Conservation (phyloP, 202 grass and related monocot genomes). For the Elaeis oleifera region DNA sequence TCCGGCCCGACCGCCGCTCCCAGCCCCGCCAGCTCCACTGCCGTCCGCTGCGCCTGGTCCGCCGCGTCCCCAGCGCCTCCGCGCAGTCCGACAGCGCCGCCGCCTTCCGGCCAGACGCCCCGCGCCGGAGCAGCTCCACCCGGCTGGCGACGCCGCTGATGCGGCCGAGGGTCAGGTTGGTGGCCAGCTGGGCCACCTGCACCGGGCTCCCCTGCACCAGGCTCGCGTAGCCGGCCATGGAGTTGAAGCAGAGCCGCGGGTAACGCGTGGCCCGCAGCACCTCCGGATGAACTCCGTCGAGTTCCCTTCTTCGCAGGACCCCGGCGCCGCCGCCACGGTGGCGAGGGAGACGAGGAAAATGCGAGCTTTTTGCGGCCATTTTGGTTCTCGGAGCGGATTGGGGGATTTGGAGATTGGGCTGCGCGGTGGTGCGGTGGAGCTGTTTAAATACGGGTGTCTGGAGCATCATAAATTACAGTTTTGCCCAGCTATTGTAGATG, state of each 20-base stretch:
- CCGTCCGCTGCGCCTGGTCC: slow-evolving; percentile 19
- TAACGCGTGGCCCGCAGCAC: slow-evolving; percentile 37
- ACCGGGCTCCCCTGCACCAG: slow-evolving; percentile 16
- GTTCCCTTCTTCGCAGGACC: too few species aligned
- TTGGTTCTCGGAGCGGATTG: too few species aligned
- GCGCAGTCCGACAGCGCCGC: slow-evolving; percentile 29
- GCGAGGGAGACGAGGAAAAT: too few species aligned
- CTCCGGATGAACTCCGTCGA: background rate
- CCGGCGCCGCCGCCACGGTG: too few species aligned
- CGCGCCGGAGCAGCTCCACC: background rate
- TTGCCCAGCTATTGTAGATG: too few species aligned
- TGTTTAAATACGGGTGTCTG: too few species aligned
- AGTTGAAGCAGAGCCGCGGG: slow-evolving; percentile 30
- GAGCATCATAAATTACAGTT: too few species aligned
- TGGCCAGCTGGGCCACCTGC: slow-evolving; percentile 29
- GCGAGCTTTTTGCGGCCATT: too few species aligned
- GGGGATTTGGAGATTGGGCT: too few species aligned
- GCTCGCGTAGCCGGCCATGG: slow-evolving; percentile 30
- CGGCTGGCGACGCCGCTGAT: background rate
- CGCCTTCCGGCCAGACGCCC: background rate
- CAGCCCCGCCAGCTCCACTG: slow-evolving; percentile 8
- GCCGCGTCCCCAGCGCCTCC: slow-evolving; percentile 16
- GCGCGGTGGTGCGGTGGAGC: too few species aligned
- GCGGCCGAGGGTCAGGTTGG: slow-evolving; percentile 15
- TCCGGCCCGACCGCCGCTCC: slow-evolving; percentile 8